Conservation (phyloP, 2,329 filamentous ascomycete species). For the Penicillium sp. region DNA sequence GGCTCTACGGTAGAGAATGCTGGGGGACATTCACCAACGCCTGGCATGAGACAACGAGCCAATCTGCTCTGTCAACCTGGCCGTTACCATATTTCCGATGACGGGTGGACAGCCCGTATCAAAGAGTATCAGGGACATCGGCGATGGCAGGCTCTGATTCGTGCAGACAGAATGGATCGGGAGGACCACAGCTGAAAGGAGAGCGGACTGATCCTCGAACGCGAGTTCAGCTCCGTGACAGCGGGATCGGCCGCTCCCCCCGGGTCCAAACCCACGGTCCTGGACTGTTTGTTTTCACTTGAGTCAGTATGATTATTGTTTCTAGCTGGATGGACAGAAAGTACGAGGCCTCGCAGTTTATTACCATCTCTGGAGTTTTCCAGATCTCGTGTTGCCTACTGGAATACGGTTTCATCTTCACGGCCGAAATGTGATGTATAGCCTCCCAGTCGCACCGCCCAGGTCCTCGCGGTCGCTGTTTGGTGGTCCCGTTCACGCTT, state of each 20-base stretch:
- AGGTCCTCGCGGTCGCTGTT: conserved; percentile 10
- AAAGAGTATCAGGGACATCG: background rate
- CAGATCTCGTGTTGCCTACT: background rate
- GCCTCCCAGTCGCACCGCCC: conserved; percentile 8
- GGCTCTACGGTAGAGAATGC: background rate
- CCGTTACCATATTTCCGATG: background rate
- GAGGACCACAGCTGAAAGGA: conserved; percentile 8
- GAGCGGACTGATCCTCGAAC: conserved; percentile 5
- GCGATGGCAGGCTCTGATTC: conserved; percentile 10
- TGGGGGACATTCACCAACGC: background rate
- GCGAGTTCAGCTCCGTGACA: background rate
- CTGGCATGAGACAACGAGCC: background rate
- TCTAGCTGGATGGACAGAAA: background rate
- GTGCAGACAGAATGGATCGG: conserved; percentile 7
- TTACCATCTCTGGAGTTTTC: background rate
- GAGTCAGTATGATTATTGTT: background rate
- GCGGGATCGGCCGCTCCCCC: conserved; percentile 6
- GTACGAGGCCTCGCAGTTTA: background rate
- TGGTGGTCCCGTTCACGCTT: conserved; percentile 1
- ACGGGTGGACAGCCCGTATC: background rate
- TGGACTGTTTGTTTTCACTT: background rate
- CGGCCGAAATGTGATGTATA: conserved; percentile 16
- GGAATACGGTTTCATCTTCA: conserved; percentile 6
- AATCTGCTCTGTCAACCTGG: background rate
- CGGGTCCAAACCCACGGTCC: background rate